Evolutionary conservation across 140 eudicot species (phyloP).

Genomic region (Anethum foeniculum): DNA sequence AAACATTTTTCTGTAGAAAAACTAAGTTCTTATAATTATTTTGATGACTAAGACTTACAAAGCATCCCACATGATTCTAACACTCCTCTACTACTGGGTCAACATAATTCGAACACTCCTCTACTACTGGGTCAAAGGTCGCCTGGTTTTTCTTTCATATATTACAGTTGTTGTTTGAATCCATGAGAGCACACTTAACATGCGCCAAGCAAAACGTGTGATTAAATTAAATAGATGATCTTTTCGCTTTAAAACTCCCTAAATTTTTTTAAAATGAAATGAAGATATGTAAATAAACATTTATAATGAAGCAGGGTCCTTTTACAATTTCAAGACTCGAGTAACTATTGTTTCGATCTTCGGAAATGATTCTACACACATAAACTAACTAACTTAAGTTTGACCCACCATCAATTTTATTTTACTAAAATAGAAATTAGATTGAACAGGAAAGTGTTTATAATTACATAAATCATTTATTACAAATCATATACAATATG

Average conservation of each 20-base stretch:
- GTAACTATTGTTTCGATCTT: neutral
- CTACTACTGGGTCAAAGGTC: neutral
- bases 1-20: neutral
- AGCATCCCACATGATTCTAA: neutral
- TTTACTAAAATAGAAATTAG: neutral
- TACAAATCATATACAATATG: constrained; percentile 11
- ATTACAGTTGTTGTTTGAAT: neutral
- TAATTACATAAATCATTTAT: neutral
- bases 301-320: neutral
- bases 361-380: neutral
- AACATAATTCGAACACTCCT: neutral
- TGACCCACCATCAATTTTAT: neutral
- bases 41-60: neutral
- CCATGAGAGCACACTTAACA: neutral
- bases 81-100: neutral
- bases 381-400: neutral
- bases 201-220: neutral
- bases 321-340: neutral
- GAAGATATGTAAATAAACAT: neutral
- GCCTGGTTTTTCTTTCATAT: neutral
- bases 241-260: neutral
- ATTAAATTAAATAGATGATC: neutral
- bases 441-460: neutral
- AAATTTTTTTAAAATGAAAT: neutral
- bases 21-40: neutral